Percentiles rank a stretch among this genome's conserved stretches.
These are phyloP conservation scores for Euphorbia corollata DNA, from an alignment of 441 rosid species.

Conservation along the genomic window DNA sequence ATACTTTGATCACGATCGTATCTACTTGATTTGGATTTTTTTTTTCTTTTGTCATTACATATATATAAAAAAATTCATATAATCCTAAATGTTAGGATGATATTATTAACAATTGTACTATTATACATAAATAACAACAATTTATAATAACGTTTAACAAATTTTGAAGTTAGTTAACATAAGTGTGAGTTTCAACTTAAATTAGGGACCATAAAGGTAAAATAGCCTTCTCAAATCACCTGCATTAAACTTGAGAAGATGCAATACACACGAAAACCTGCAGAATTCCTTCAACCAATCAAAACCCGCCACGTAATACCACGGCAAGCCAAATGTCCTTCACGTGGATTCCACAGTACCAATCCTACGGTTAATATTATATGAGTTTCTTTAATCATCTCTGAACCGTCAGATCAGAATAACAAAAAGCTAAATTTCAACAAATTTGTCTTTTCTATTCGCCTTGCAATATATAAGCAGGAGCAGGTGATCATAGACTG, in stretches of 20 bases:
- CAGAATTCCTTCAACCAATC: constrained; percentile 20
- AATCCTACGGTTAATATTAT: constrained; percentile 5
- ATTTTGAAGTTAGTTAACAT: too few relatives aligned
- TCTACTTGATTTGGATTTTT: neutral
- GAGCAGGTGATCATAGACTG: neutral
- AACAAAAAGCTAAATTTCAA: neutral
- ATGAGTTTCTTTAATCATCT: neutral
- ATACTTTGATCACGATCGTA: neutral
- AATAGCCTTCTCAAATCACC: neutral
- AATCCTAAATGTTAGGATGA: too few relatives aligned
- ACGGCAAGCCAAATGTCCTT: constrained; percentile 3
- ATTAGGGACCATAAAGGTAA: constrained; percentile 1
- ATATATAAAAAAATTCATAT: neutral
- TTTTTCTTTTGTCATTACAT: neutral
- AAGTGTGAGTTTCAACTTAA: neutral
- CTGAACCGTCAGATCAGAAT: constrained; percentile 24
- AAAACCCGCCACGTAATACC: constrained; percentile 22
- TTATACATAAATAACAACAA: too few relatives aligned
- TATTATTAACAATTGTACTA: too few relatives aligned
- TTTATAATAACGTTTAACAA: too few relatives aligned
- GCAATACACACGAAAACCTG: neutral
- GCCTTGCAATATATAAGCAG: too few relatives aligned
- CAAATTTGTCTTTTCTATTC: neutral
- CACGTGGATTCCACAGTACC: constrained; percentile 3
- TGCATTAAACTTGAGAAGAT: neutral